Evolutionary conservation across 495 filamentous ascomycete species (phyloP), one percentile per base, ranked within the genome.

Genomic region (Thermothielavioides terrestris): DNA sequence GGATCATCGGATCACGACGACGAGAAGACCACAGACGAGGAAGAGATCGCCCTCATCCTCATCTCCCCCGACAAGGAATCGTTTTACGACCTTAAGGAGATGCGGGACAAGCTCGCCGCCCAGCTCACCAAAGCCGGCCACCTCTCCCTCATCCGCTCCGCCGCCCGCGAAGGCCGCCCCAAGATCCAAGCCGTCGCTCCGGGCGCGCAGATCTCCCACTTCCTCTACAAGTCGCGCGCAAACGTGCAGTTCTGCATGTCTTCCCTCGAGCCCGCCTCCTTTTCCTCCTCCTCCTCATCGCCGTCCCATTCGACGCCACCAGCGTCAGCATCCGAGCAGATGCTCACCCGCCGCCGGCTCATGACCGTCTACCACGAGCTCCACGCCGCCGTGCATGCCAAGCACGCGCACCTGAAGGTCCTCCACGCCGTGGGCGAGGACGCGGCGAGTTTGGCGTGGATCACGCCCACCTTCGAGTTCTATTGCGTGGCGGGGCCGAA

Each of bases 211-310:
- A 68, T 97, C 25, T 78, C 83, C 42, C 92, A 98, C 68, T 98
- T 96, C 66, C 68, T 98, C 27, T 98, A 94, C 71, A 97, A 95
- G 65, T 92, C 86, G 18, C 76, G 84, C 36, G 81, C 81, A 15
- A 96, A 98, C 63, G 92, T 97, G 15, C 92, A 98, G 60, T 98
- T 95, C 63, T 81, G 80, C 34, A 95, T 95, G 87, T 85, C 91
- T 14, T 79, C 85, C 0, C 88, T 84, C 45, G 74, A 81, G 12
- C 86, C 89, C 0, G 48, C 94, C 90, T 26, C 45, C 22, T n/a
- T 21, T 0, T 15, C 47, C 6, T 21, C 43, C 14, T 6, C 21
- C 40, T 5, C 37, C 11, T 25, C 46, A 36, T 23, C 45, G 17
- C 27, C 38, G 2, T 18, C 39, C 14, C 3, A 20, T 6, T 4